Percentiles rank a stretch among this genome's conserved stretches.
Evolutionary conservation across 2,329 filamentous ascomycete species (phyloP).

Genomic region (Alternaria incomplexa): DNA sequence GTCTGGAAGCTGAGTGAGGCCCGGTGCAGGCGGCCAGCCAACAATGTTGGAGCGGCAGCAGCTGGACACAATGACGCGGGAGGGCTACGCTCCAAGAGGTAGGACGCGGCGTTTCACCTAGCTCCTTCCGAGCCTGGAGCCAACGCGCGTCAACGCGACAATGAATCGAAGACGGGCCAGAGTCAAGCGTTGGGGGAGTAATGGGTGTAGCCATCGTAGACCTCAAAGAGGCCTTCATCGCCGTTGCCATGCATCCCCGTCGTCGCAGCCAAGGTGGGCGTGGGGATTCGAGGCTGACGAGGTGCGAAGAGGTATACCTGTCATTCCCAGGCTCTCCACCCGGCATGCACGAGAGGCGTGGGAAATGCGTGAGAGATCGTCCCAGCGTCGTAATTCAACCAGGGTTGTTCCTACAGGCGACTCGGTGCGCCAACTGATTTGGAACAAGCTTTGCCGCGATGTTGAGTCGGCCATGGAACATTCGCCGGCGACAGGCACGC

Average conservation of each 20-base stretch:
- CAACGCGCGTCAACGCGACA: slow-evolving; percentile 14
- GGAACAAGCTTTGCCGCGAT: slow-evolving; percentile 7
- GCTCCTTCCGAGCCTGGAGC: slow-evolving; percentile 21
- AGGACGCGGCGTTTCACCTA: slow-evolving; percentile 22
- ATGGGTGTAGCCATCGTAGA: neutral
- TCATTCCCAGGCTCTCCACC: neutral
- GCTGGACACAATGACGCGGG: slow-evolving; percentile 12
- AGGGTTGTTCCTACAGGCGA: neutral
- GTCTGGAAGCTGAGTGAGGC: neutral
- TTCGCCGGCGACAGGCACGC: slow-evolving; percentile 7
- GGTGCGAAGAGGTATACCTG: neutral
- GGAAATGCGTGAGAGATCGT: neutral
- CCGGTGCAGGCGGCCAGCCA: neutral
- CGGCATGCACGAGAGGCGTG: neutral
- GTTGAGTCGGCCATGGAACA: neutral
- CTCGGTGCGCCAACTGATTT: slow-evolving; percentile 2
- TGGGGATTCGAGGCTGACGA: neutral
- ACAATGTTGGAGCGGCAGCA: neutral
- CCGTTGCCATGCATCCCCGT: neutral
- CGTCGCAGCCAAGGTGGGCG: neutral
- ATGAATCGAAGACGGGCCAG: neutral
- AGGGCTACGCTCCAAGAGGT: slow-evolving; percentile 11
- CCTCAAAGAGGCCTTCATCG: neutral
- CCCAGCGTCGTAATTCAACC: slow-evolving; percentile 1
- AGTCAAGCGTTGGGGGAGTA: neutral